Base-by-base conservation (phyloP, 1,139 yeast species). In the Pichia sp. region DNA sequence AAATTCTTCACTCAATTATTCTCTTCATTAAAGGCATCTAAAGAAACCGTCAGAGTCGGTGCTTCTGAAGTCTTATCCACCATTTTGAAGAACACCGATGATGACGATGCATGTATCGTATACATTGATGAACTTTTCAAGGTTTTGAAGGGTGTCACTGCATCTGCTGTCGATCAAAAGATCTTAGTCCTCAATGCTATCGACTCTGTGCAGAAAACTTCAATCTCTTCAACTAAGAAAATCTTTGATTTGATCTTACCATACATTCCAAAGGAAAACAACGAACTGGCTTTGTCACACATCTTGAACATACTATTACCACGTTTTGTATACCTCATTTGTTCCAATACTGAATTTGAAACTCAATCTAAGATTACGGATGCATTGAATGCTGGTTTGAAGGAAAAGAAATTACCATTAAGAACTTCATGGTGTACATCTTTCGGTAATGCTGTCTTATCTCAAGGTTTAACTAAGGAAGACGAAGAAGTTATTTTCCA, bases 11-110 rank as follows among this genome's bases (percentile, higher is more conserved):
- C 75, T 0, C 84, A 85, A 45, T 64, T 87, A n/a, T 67, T 85
- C 34, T 66, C 85, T 4, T 79, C 84, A 6, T 70, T 87, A 52
- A 85, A 86, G 55, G 84, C 95, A 7, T 70, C 91, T 2, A 91
- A 89, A 56, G 86, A 79, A 32, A 52, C 61, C 17, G 83, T 85
- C 2, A 78, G 94, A 53, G 60, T 60, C 3, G 78, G 79, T 27
- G 78, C 93, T 3, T 63, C 69, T 18, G 55, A 67, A 3, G 68
- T 81, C 11, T 65, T 85, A 27, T 53, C 54, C 11, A 45, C 53
- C 3, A 57, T 74, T 18, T 50, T 68, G 9, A 48, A 51, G 18
- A 55, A 37, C 36, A 22, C 39, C 3, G 17, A 32, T 34, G 57
- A 55, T 2, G 62, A 59, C 1, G 51, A 59, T 17, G 39, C 60